These are phyloP conservation scores for Isatis tinctoria DNA, from an alignment of 345 rosid species.

Conservation along the genomic window DNA sequence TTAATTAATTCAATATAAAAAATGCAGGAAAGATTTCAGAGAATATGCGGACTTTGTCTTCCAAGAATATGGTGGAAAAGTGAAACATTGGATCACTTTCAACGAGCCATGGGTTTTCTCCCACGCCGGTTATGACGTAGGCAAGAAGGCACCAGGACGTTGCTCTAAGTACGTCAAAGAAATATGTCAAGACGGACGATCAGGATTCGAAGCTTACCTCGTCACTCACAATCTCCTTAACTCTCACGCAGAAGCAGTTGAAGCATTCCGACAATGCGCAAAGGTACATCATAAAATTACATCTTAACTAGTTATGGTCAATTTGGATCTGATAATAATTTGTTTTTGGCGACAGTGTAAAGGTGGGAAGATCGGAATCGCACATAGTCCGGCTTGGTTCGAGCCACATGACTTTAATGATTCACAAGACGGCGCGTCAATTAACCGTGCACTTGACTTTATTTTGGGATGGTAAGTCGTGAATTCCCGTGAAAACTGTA, in stretches of 20 bases:
- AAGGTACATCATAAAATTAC: not conserved
- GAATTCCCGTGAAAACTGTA: no score
- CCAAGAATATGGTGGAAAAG: constrained; percentile 39
- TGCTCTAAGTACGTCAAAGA: constrained; percentile 26
- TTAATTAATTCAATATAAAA: not conserved
- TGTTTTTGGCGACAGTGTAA: constrained; percentile 6
- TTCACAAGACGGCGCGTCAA: constrained; percentile 6
- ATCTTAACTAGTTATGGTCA: not conserved
- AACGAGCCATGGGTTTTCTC: constrained; percentile 46
- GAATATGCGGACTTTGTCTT: constrained; percentile 21
- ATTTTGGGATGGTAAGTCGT: constrained; percentile 28
- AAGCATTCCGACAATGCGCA: constrained; percentile 15
- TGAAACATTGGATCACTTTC: constrained; percentile 47
- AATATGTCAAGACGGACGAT: constrained; percentile 29
- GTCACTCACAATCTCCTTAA: constrained; percentile 28
- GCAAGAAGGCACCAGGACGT: constrained; percentile 37
- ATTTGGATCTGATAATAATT: not conserved
- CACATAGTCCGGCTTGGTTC: constrained; percentile 32
- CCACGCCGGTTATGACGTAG: constrained; percentile 30
- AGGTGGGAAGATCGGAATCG: constrained; percentile 25
- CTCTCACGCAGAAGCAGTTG: constrained; percentile 30
- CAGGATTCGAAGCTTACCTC: constrained; percentile 28
- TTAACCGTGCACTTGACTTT: constrained; percentile 20
- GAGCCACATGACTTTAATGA: constrained; percentile 13
- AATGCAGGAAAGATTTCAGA: constrained; percentile 16